Percentiles rank a stretch among this genome's conserved stretches.
Evolutionary conservation across 2,329 filamentous ascomycete species (phyloP).

Genomic region (Biscogniauxia marginata): DNA sequence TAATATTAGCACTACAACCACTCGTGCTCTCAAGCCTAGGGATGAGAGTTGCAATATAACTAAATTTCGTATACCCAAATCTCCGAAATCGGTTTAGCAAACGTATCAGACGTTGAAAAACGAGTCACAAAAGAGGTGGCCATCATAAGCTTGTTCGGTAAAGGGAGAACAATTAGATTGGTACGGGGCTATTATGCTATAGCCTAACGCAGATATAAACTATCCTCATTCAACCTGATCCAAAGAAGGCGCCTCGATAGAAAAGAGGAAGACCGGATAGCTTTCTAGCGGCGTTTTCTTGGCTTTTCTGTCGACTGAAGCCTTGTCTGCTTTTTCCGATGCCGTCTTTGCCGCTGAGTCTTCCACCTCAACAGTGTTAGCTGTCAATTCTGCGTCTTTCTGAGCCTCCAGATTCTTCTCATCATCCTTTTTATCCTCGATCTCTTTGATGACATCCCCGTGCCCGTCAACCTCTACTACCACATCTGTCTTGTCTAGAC

Average conservation of each 20-base stretch:
- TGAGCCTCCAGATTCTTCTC: slow-evolving; percentile 32
- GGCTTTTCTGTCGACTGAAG: slow-evolving; percentile 5
- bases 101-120: no score
- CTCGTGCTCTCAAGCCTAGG: no score
- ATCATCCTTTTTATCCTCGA: slow-evolving; percentile 36
- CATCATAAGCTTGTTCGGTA: no score
- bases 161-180: not conserved
- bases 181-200: not conserved
- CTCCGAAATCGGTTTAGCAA: no score
- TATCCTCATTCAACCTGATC: slow-evolving; percentile 1
- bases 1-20: no score
- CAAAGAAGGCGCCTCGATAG: slow-evolving; percentile 28
- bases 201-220: not conserved
- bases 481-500: slow-evolving; percentile 52
- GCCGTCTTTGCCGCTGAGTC: slow-evolving; percentile 28
- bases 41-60: no score
- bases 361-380: slow-evolving; percentile 1
- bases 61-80: no score
- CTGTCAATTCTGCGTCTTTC: slow-evolving; percentile 21
- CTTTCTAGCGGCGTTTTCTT: slow-evolving; percentile 4
- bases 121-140: no score
- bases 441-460: slow-evolving; percentile 44
- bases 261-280: slow-evolving; percentile 29
- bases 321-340: slow-evolving; percentile 10
- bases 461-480: slow-evolving; percentile 54